phyloP scores from a whole-genome alignment of 108 stramenopile genomes.

The Stephanodiscus triporus region DNA sequence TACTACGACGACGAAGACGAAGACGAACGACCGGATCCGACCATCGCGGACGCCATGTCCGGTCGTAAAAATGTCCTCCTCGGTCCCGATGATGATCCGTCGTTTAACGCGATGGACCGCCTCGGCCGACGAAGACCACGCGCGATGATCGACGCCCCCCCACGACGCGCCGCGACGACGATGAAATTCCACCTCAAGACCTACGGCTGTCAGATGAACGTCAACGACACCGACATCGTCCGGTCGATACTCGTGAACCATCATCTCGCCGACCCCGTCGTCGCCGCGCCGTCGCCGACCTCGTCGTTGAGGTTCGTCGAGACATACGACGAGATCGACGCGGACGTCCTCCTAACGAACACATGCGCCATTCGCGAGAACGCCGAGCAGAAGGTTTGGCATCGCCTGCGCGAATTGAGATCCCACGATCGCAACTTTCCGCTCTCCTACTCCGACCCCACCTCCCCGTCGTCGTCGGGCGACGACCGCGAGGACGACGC shows the following conservation, averaged over 20 bases:
- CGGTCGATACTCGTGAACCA: conserved; percentile 73
- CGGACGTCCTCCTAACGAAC: conserved; percentile 92
- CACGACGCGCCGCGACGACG: conserved; percentile 17
- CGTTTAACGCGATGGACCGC: background rate
- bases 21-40: background rate
- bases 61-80: no score
- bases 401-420: conserved; percentile 74
- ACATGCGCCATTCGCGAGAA: conserved; percentile 99
- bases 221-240: conserved; percentile 95
- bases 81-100: no score
- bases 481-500: background rate
- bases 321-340: conserved; percentile 48
- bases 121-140: background rate
- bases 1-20: conserved; percentile 16
- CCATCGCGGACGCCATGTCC: conserved; percentile 33
- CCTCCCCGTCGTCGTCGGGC: conserved; percentile 4
- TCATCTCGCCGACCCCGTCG: background rate
- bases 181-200: conserved; percentile 93
- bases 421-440: conserved; percentile 40
- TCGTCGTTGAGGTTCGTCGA: conserved; percentile 40
- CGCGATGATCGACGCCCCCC: background rate
- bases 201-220: conserved; percentile 99
- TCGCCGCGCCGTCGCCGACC: conserved; percentile 1
- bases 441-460: background rate
- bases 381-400: conserved; percentile 97